These are phyloP conservation scores for Tricholoma hemisulphureum DNA, from an alignment of 768 basidiomycete genomes.

Conservation along the genomic window DNA sequence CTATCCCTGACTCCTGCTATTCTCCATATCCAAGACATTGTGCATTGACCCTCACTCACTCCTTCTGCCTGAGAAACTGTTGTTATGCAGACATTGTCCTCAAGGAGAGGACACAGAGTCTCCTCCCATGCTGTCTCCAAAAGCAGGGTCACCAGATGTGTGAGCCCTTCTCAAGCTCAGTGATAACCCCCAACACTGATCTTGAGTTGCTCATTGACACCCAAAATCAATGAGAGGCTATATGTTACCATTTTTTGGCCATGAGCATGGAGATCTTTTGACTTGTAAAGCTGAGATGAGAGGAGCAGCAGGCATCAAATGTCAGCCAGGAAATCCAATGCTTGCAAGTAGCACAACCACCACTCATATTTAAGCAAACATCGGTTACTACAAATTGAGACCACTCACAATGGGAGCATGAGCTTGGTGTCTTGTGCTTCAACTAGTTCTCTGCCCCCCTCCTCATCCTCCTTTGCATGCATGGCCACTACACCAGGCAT, in stretches of 20 bases:
- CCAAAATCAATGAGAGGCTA: background rate
- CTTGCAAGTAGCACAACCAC: constrained; percentile 1
- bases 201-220: background rate
- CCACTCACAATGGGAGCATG: background rate
- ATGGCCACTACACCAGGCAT: constrained; percentile 1
- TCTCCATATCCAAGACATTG: background rate
- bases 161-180: background rate
- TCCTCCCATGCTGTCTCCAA: background rate
- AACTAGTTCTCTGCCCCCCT: background rate
- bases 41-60: no score
- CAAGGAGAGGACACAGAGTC: background rate
- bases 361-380: constrained; percentile 10
- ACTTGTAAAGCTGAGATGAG: background rate
- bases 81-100: background rate
- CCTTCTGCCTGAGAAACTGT: background rate
- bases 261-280: background rate
- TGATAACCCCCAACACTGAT: background rate
- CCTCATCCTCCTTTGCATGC: background rate
- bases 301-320: constrained; percentile 10
- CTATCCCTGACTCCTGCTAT: background rate
- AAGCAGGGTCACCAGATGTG: background rate
- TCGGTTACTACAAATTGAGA: background rate
- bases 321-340: background rate
- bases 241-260: background rate
- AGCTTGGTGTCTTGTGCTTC: background rate